Conservation (phyloP, 2,329 filamentous ascomycete genomes). For the Dactylella cylindrospora region DNA sequence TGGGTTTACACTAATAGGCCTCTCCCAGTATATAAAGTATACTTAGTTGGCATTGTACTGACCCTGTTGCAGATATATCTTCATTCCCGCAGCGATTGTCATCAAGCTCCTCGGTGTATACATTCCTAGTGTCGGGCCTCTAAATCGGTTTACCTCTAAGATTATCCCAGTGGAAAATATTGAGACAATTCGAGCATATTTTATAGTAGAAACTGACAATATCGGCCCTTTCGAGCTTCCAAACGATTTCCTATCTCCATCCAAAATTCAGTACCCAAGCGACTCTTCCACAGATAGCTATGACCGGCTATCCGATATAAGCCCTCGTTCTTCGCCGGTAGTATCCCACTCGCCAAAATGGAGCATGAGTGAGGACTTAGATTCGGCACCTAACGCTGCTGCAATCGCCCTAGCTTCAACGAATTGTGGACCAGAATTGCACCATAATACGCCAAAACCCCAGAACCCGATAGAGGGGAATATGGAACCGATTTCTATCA, state of each 20-base stretch:
- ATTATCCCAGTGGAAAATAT: constrained; percentile 21
- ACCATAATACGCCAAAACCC: too few relatives aligned
- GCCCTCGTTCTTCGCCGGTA: constrained; percentile 21
- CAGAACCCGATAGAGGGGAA: constrained; percentile 10
- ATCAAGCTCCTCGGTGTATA: constrained; percentile 15
- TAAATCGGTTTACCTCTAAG: constrained; percentile 11
- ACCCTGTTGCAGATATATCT: constrained; percentile 17
- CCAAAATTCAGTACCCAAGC: constrained; percentile 8
- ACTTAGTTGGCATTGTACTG: too few relatives aligned
- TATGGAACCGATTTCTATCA: constrained; percentile 3
- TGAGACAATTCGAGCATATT: constrained; percentile 10
- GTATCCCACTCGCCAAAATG: constrained; percentile 8
- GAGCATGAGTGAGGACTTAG: constrained; percentile 17
- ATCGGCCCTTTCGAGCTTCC: constrained; percentile 27
- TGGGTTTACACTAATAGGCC: constrained; percentile 23
- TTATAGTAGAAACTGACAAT: constrained; percentile 14
- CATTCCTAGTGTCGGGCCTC: constrained; percentile 3
- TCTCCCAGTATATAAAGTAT: constrained; percentile 23
- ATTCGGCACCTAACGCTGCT: too few relatives aligned
- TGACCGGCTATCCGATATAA: constrained; percentile 35
- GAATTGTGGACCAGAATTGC: too few relatives aligned
- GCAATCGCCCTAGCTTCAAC: too few relatives aligned
- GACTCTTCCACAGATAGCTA: constrained; percentile 20
- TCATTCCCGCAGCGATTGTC: constrained; percentile 17
- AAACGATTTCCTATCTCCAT: background rate